phyloP scores from a whole-genome alignment of 768 basidiomycete genomes.

The Hirschioporus abietinus region DNA sequence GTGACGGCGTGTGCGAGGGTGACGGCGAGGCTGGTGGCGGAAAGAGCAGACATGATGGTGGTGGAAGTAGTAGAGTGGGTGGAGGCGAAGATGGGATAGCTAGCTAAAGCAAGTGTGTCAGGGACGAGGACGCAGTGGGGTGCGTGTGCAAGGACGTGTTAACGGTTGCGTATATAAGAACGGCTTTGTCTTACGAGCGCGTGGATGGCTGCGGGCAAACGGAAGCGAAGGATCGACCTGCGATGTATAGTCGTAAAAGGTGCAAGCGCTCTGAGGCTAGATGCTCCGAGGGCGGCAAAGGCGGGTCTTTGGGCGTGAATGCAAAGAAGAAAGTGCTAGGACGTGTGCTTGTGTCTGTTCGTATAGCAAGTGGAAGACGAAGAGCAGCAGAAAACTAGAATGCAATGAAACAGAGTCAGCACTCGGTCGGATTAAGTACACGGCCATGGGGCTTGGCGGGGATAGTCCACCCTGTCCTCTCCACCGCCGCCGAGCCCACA shows the following conservation, averaged over 20 bases:
- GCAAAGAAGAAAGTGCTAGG: too few species aligned
- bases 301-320: too few species aligned
- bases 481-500: too few species aligned
- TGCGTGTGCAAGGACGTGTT: neutral
- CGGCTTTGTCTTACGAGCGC: too few species aligned
- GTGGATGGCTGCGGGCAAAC: too few species aligned
- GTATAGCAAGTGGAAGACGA: neutral
- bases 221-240: neutral
- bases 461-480: too few species aligned
- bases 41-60: constrained; percentile 27
- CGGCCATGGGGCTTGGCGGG: neutral
- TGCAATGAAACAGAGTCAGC: neutral
- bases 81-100: neutral
- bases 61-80: constrained; percentile 18
- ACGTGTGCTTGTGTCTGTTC: neutral
- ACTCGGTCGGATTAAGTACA: neutral
- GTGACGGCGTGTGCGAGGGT: constrained; percentile 70
- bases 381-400: neutral
- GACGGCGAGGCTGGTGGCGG: constrained; percentile 40
- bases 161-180: neutral
- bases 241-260: neutral
- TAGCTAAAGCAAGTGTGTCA: neutral
- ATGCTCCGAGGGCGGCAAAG: too few species aligned
- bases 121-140: neutral
- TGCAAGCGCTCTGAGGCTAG: too few species aligned